phyloP scores from a whole-genome alignment of 345 rosid species.

The Eucalyptus brandiana region DNA sequence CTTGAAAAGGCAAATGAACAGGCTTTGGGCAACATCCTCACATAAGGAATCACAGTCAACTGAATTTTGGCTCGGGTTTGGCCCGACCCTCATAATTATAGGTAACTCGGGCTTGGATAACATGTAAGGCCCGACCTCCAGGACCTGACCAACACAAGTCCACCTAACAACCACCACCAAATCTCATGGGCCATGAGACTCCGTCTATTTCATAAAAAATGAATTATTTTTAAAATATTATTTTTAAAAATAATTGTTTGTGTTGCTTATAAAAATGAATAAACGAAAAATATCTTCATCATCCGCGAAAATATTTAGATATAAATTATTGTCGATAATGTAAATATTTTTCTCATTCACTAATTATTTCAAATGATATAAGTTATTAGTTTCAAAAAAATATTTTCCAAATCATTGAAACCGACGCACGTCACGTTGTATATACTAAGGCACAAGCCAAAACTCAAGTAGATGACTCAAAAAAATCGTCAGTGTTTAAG shows the following conservation, averaged over 20 bases:
- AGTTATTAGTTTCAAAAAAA: too few relatives aligned
- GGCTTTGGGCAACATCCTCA: neutral
- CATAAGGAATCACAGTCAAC: neutral
- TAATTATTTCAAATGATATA: too few relatives aligned
- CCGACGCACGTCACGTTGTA: fast-evolving
- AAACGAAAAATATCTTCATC: too few relatives aligned
- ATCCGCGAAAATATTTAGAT: fast-evolving
- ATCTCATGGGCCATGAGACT: too few relatives aligned
- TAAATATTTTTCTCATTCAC: neutral
- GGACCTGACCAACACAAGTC: neutral
- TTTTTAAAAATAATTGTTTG: too few relatives aligned
- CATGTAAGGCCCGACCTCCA: neutral
- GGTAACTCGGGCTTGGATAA: neutral
- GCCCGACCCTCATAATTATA: neutral
- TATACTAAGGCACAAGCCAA: neutral
- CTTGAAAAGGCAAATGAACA: neutral
- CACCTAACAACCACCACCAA: neutral
- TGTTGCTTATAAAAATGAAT: too few relatives aligned
- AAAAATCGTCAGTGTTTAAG: neutral
- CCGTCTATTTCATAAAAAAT: fast-evolving
- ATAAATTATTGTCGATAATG: too few relatives aligned
- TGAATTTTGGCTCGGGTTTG: neutral
- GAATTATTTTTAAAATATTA: too few relatives aligned
- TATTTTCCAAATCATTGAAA: too few relatives aligned
- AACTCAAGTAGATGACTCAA: neutral